phyloP scores from a whole-genome alignment of 331 rosid species.

The Malus hybrid region DNA sequence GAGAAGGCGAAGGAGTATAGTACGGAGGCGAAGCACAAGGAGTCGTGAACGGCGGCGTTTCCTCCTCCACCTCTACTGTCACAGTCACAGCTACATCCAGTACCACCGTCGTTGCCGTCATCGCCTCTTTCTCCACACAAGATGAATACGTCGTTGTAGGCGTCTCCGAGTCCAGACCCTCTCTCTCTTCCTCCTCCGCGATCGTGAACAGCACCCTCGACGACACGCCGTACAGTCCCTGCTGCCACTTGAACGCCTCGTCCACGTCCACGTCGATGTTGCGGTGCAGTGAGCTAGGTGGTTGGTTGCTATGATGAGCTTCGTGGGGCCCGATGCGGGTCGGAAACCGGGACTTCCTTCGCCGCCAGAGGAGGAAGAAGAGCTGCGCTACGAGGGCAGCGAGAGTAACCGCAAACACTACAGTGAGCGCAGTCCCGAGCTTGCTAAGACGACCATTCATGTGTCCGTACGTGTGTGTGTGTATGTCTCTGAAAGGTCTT shows the following conservation, averaged over 20 bases:
- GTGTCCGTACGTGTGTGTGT: neutral
- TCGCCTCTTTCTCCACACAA: constrained; percentile 12
- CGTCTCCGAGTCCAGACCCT: constrained; percentile 37
- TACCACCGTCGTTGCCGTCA: constrained; percentile 1
- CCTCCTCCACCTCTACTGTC: constrained; percentile 16
- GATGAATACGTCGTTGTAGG: constrained; percentile 18
- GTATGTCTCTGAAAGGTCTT: neutral
- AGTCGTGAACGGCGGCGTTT: constrained; percentile 58
- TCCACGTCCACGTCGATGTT: constrained; percentile 24
- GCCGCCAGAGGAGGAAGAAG: constrained; percentile 48
- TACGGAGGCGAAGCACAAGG: constrained; percentile 76
- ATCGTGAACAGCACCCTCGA: constrained; percentile 67
- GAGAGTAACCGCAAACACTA: constrained; percentile 34
- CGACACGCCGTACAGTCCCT: constrained; percentile 25
- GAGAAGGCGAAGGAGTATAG: constrained; percentile 63
- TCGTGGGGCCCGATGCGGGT: constrained; percentile 55
- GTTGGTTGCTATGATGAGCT: neutral
- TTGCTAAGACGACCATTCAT: constrained; percentile 46
- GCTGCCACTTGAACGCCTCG: constrained; percentile 49
- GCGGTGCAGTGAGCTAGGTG: neutral
- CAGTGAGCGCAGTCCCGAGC: constrained; percentile 34
- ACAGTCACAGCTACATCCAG: constrained; percentile 16
- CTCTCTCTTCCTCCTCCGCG: constrained; percentile 62
- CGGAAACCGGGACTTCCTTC: neutral
- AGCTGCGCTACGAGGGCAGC: constrained; percentile 38